A percentile compares a stretch with the other conserved stretches of the same genome.
These are phyloP conservation scores for Suillus weaverae DNA, from an alignment of 768 basidiomycete species.

Conservation along the genomic window DNA sequence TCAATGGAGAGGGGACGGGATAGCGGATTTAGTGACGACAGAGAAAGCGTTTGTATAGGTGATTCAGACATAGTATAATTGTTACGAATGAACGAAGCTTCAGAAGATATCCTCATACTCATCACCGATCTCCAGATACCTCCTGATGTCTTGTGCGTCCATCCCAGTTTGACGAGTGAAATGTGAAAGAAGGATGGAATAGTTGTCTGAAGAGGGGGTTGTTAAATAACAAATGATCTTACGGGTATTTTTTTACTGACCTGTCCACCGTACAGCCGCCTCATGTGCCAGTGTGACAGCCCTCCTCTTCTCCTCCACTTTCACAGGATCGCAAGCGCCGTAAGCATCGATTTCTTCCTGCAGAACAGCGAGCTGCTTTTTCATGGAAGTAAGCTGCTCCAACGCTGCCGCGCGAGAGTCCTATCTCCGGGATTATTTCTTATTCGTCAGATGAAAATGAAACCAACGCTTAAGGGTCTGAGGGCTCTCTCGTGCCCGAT, in stretches of 20 bases:
- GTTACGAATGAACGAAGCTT: conserved; percentile 7
- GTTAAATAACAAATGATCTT: not conserved
- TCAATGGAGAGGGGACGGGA: not conserved
- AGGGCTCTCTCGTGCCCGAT: conserved; percentile 53
- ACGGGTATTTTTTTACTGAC: conserved; percentile 46
- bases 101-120: conserved; percentile 75
- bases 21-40: not conserved
- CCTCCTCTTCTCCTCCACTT: conserved; percentile 73
- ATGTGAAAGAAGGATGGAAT: conserved; percentile 59
- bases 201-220: conserved; percentile 55
- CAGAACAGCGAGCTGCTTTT: conserved; percentile 49
- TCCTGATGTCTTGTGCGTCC: conserved; percentile 61
- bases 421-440: conserved; percentile 37
- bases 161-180: conserved; percentile 64
- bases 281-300: conserved; percentile 79
- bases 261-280: conserved; percentile 86
- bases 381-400: conserved; percentile 46
- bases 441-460: conserved; percentile 3
- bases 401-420: conserved; percentile 55
- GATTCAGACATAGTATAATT: not conserved
- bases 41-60: not conserved
- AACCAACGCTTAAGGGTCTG: conserved; percentile 57
- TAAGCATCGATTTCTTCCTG: conserved; percentile 74
- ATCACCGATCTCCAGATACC: conserved; percentile 64
- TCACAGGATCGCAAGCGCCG: conserved; percentile 81